Percentiles rank a stretch among this genome's conserved stretches.
These are phyloP conservation scores for Terfezia boudieri DNA, from an alignment of 495 filamentous ascomycete genomes.

Conservation along the genomic window DNA sequence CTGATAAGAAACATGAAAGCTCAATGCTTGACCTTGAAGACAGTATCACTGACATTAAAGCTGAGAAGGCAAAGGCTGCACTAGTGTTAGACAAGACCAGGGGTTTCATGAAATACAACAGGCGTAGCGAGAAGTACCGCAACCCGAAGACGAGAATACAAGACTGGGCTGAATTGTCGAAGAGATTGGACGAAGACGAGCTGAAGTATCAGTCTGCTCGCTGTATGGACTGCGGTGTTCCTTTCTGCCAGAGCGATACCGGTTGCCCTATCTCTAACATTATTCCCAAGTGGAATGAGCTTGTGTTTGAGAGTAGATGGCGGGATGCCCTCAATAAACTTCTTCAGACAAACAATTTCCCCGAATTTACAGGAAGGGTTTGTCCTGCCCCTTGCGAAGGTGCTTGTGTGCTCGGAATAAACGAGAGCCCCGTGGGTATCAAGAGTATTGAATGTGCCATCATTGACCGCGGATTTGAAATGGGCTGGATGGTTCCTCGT, in stretches of 20 bases:
- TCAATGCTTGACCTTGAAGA: conserved; percentile 80
- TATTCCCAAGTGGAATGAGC: conserved; percentile 97
- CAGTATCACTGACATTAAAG: conserved; percentile 61
- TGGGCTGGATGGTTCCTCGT: conserved; percentile 92
- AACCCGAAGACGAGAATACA: conserved; percentile 64
- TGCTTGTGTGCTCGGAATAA: conserved; percentile 94
- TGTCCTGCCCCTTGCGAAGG: conserved; percentile 97
- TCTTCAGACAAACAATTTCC: conserved; percentile 99
- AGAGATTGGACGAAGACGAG: conserved; percentile 81
- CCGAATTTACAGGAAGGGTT: conserved; percentile 95
- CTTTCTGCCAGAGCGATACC: conserved; percentile 95
- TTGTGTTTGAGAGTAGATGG: conserved; percentile 89
- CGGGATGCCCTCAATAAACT: conserved; percentile 84
- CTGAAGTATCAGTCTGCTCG: conserved; percentile 96
- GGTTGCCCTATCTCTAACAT: conserved; percentile 98
- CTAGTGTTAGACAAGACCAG: conserved; percentile 92
- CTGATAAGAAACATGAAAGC: conserved; percentile 46
- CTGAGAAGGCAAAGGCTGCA: conserved; percentile 83
- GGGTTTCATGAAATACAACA: conserved; percentile 97
- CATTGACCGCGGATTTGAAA: conserved; percentile 97
- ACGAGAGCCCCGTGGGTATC: conserved; percentile 93
- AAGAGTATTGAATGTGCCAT: conserved; percentile 99
- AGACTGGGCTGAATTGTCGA: conserved; percentile 88
- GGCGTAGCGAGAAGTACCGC: conserved; percentile 88
- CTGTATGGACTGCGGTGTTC: conserved; percentile 99